Evolutionary conservation across 129 eudicot genomes (phyloP), one percentile per base, ranked within the genome.

Genomic region (Ambrosia artemisiifolia): DNA sequence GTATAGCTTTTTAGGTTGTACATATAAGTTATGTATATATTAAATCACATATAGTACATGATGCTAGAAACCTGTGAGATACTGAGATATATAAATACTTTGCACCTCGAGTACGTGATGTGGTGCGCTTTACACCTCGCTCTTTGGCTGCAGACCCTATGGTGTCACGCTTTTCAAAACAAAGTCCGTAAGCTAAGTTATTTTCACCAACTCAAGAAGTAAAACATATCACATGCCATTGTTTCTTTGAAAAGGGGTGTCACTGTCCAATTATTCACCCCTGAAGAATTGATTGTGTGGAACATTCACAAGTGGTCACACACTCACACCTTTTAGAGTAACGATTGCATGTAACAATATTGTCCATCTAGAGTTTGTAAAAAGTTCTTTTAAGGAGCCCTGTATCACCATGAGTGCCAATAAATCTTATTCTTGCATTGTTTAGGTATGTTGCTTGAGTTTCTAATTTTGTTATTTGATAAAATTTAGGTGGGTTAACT

Each of bases 401-500:
- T 32, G 43, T 8, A 13, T 18, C 18, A 32, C 20, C 65, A 60
- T 60, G 43, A 60, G n/a, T 32, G 42, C 20, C 11, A 5, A 6
- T n/a, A 5, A 46, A 18, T 63, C 4, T 35, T 74, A 63, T 74
- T 6, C 5, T 47, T 74, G 14, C 61, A 11, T 44, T 66, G 28
- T 65, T 44, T 46, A 43, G 18, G 57, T 66, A 9, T 55, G 38
- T 46, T 75, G 67, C 57, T 30, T 47, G 14, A 11, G 36, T 56
- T 59, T 67, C 9, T 69, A 35, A 60, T 62, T 38, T 36, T 51
- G 3, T 60, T 50, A 63, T 73, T 72, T 65, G 50, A 67, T 24
- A 44, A 50, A 50, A 48, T 73, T 65, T 53, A 91, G 98, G 84
- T 94, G 97, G 98, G 97, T 94, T 46, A 69, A 90, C 71, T 78